Evolutionary conservation across 176 grass and related monocot species (phyloP), one percentile per base, ranked within the genome.

Genomic region (Puya raimondii): DNA sequence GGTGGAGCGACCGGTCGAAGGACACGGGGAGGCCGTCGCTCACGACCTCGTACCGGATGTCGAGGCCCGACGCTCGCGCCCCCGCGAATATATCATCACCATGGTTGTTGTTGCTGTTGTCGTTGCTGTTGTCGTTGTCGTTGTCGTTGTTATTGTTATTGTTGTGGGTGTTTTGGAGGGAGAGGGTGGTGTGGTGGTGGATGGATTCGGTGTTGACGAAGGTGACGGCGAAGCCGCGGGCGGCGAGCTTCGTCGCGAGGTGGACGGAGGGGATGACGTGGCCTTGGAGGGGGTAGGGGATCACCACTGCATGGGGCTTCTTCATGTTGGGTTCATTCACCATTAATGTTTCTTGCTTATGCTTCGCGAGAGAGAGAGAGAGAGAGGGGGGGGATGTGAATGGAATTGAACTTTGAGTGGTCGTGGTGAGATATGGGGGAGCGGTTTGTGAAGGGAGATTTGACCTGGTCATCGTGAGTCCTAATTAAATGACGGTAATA

Each of bases 191-290:
- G 83, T 86, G 80, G 53, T 74, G 70, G 79, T 88, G 87, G 65
- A 84, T 70, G n/a, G 77, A 71, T 73, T 83, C 82, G 1, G 85
- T 88, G 91, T 85, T 85, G 16, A 88, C 76, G 71, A 91, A 96
- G 68, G 91, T 91, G 51, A 96, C 22, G 14, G 74, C 11, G 80
- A 88, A 85, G 0, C 91, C 87, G 0, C 53, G 54, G 16, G 49
- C 51, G 0, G 87, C 85, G 0, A 96, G 74, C 0, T 58, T 82
- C 48, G 79, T 50, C 20, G 87, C 74, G n/a, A 96, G 80, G 74
- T 88, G 82, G 64, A 78, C 85, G 15, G 80, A 64, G 15, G 87
- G 87, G 77, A 88, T 87, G 4, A 96, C 79, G 74, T 96, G 91
- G 18, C 87, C 91, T 74, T 88, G 80, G 65, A 88, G 68, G 23